A percentile compares a stretch with the other conserved stretches of the same genome.
These are phyloP conservation scores for Taiozyma sp. DNA, from an alignment of 1,139 yeast species.

Conservation along the genomic window DNA sequence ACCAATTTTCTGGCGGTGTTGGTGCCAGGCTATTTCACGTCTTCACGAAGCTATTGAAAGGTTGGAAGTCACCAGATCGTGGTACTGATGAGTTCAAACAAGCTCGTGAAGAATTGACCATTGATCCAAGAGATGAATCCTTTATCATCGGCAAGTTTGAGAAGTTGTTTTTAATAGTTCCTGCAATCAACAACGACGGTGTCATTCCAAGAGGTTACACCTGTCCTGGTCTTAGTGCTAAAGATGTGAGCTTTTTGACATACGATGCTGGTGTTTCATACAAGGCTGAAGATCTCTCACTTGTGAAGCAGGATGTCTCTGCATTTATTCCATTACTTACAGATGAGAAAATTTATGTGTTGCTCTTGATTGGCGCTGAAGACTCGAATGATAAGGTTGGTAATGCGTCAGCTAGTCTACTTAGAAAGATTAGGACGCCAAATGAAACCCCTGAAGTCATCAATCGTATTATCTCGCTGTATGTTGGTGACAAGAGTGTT, in stretches of 20 bases:
- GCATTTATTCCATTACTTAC: conserved; percentile 37
- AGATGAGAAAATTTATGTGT: conserved; percentile 30
- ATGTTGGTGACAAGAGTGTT: conserved; percentile 37
- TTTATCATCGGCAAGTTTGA: conserved; percentile 44
- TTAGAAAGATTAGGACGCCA: conserved; percentile 47
- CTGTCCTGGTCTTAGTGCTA: conserved; percentile 57
- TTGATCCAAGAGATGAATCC: conserved; percentile 30
- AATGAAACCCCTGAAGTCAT: conserved; percentile 44
- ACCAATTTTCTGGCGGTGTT: conserved; percentile 31
- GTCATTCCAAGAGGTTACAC: conserved; percentile 35
- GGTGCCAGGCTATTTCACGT: conserved; percentile 59
- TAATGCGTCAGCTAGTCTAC: conserved; percentile 43
- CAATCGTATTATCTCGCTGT: conserved; percentile 37
- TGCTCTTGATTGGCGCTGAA: conserved; percentile 58
- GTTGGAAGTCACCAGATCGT: conserved; percentile 45
- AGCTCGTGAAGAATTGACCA: conserved; percentile 28
- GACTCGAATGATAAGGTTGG: conserved; percentile 53
- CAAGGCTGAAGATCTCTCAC: conserved; percentile 42
- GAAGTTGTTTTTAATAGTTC: conserved; percentile 51
- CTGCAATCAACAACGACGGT: conserved; percentile 33
- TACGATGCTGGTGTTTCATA: conserved; percentile 60
- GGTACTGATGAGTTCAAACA: conserved; percentile 39
- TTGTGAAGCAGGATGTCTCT: conserved; percentile 42
- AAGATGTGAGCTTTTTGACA: conserved; percentile 56
- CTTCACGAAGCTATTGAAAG: conserved; percentile 46